Percentiles rank a stretch among this genome's conserved stretches.
phyloP scores from a whole-genome alignment of 2,329 filamentous ascomycete genomes.

The Diplodia mutila region DNA sequence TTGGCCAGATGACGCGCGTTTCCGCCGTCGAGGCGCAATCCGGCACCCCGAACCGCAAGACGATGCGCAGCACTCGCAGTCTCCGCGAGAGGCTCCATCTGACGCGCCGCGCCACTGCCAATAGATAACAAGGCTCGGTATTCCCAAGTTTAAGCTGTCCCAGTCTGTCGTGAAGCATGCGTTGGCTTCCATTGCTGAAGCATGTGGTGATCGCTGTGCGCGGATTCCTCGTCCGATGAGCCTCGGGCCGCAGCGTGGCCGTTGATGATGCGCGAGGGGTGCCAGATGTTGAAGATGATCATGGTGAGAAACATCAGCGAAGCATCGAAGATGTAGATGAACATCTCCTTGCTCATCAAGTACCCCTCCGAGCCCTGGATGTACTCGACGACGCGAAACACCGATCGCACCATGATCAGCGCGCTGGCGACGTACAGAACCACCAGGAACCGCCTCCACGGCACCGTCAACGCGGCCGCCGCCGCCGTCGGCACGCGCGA shows the following conservation, averaged over 20 bases:
- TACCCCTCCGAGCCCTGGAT: conserved; percentile 49
- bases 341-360: conserved; percentile 52
- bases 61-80: conserved; percentile 24
- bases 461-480: not conserved
- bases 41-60: conserved; percentile 12
- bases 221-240: conserved; percentile 8
- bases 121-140: conserved; percentile 11
- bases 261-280: conserved; percentile 40
- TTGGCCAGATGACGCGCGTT: conserved; percentile 21
- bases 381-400: conserved; percentile 57
- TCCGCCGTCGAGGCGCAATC: conserved; percentile 22
- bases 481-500: conserved; percentile 28
- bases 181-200: conserved; percentile 14
- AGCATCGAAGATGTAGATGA: conserved; percentile 54
- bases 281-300: conserved; percentile 43
- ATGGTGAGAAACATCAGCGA: conserved; percentile 50
- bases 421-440: conserved; percentile 49
- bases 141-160: not conserved
- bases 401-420: conserved; percentile 54
- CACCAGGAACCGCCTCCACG: conserved; percentile 42
- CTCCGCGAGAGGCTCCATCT: conserved; percentile 23
- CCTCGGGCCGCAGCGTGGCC: not conserved
- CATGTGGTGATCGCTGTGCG: conserved; percentile 11
- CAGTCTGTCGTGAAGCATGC: conserved; percentile 8
- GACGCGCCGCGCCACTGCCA: conserved; percentile 7